Conservation (phyloP, 2,329 filamentous ascomycete species). For the Zymoseptoria tritici region DNA sequence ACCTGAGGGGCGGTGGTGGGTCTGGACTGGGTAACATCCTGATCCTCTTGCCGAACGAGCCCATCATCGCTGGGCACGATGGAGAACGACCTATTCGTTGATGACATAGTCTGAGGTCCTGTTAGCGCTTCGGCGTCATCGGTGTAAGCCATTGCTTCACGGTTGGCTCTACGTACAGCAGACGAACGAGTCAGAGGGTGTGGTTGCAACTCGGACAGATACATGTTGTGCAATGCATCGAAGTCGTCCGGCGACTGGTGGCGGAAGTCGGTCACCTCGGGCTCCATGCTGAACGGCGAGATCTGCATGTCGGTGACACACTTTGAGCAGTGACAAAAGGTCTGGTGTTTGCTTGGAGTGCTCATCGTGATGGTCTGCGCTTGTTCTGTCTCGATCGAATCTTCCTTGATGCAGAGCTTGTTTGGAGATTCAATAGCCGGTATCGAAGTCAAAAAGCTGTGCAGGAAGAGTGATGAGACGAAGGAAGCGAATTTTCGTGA, state of each 20-base stretch:
- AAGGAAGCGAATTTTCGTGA: neutral
- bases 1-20: neutral
- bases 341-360: neutral
- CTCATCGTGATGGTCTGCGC: neutral
- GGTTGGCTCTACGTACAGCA: neutral
- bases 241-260: neutral
- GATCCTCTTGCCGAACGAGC: neutral
- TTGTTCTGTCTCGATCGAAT: neutral
- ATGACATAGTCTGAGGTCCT: neutral
- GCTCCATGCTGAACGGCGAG: neutral
- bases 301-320: neutral
- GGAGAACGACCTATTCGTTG: neutral
- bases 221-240: neutral
- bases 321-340: neutral
- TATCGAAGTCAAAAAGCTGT: neutral
- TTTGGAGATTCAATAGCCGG: neutral
- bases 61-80: neutral
- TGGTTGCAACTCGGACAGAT: neutral
- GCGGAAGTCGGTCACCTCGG: neutral
- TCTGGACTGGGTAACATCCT: neutral
- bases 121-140: neutral
- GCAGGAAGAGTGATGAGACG: neutral
- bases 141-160: neutral
- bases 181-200: neutral
- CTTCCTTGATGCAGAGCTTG: neutral